Base-by-base conservation (phyloP, 2,329 filamentous ascomycete species). In the Stachybotrys chartarum region DNA sequence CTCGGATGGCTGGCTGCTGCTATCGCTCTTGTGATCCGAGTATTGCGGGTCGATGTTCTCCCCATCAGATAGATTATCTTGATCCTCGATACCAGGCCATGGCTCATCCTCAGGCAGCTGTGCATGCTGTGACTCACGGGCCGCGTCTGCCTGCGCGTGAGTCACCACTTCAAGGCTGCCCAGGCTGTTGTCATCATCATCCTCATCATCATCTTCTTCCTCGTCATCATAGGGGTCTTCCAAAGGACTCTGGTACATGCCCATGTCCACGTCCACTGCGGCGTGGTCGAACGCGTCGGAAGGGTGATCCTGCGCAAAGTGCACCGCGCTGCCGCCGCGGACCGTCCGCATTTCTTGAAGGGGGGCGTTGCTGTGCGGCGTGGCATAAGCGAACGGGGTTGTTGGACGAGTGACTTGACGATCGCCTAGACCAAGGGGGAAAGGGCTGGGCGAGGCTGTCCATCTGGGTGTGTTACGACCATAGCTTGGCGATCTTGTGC, bases 351-450 rank as follows among this genome's bases (percentile, higher is more conserved):
- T 59, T 54, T 80, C 77, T 12, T 75, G 68, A 8, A 71, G 67
- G 7, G 45, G 45, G 1, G 76, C 81, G 58, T 84, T 86, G 63
- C 87, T 91, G 65, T 86, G 78, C 0, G 88, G 88, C 0, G 88
- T 92, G 3, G 87, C 86, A 63, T 91, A 91, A n/a, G 84, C 85
- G 60, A 84, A 84, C 0, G 86, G 87, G 0, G 80, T 83, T 12
- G 74, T 75, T 14, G 68, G 69, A 35, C 77, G 69, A 54, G 67
- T 63, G 56, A 64, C 69, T 61, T 67, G 61, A 53, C 68, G 68
- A 49, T 75, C 70, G 6, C 65, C 66, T 5, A 69, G 55, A 5
- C 64, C 65, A 35, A 70, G 64, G 5, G 70, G 72, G 58, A 71
- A 67, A 5, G 75, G 73, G 63, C 71, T 81, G 51, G 71, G 77